Percentiles rank a stretch among this genome's conserved stretches.
These are phyloP conservation scores for Globisporangium barbulae DNA, from an alignment of 352 stramenopile genomes.

Conservation along the genomic window DNA sequence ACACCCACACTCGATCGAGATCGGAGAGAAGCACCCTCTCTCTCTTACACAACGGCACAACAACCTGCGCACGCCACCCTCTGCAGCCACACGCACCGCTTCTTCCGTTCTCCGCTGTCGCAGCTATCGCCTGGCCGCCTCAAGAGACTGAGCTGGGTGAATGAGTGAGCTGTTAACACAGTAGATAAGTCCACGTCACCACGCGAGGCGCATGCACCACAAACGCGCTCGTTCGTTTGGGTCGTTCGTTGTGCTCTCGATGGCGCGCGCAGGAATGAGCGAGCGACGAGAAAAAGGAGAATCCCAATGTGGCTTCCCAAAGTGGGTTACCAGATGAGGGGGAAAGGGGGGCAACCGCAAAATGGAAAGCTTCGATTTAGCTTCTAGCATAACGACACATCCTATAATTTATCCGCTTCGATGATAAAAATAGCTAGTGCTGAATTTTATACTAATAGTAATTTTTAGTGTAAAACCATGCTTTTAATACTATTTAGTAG, in stretches of 20 bases:
- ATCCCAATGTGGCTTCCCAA: conserved; percentile 9
- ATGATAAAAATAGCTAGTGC: no score
- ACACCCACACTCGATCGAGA: no score
- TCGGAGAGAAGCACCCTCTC: not conserved
- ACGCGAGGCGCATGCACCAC: not conserved
- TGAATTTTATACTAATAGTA: no score
- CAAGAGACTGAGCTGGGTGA: not conserved
- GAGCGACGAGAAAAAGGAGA: conserved; percentile 1
- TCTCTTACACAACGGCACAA: conserved; percentile 8
- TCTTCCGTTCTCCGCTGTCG: not conserved
- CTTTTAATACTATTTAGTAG: no score
- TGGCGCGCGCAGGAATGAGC: conserved; percentile 8
- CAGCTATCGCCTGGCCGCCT: not conserved
- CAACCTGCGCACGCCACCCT: conserved; percentile 6
- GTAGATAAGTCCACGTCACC: not conserved
- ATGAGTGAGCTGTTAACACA: not conserved
- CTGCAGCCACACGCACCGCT: not conserved
- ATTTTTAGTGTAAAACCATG: no score
- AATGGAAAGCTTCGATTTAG: not conserved
- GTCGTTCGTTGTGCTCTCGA: not conserved
- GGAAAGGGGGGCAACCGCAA: conserved; percentile 4
- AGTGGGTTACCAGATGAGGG: not conserved
- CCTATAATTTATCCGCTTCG: no score
- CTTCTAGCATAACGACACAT: no score
- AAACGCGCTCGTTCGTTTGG: not conserved